Percentiles rank a stretch among this genome's conserved stretches.
These are phyloP conservation scores for Chloromonas sp. DNA, from an alignment of 163 green algal genomes.

Conservation along the genomic window DNA sequence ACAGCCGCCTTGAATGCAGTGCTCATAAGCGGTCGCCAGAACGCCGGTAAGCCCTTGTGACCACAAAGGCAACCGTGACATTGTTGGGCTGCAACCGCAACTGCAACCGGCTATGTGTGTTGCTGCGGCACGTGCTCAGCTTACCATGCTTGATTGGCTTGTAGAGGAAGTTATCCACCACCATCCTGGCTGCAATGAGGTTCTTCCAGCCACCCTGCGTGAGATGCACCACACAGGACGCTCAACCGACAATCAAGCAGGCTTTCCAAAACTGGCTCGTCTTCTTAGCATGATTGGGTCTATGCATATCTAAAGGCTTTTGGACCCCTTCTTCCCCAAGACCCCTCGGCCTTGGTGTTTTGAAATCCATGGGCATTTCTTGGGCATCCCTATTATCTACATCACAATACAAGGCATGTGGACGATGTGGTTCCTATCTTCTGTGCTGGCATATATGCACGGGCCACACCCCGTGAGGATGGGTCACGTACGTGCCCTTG, in stretches of 20 bases:
- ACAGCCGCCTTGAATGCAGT: background rate
- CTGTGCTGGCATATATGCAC: too few species aligned
- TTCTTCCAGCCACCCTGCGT: conserved; percentile 26
- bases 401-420: background rate
- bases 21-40: background rate
- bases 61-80: background rate
- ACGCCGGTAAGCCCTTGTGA: background rate
- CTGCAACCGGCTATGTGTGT: background rate
- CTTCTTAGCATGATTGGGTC: too few species aligned
- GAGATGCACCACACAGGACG: background rate
- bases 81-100: background rate
- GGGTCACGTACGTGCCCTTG: too few species aligned
- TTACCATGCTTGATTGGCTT: conserved; percentile 1
- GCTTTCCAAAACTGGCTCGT: too few species aligned
- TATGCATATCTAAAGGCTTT: too few species aligned
- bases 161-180: conserved; percentile 8
- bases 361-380: background rate
- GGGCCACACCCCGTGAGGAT: too few species aligned
- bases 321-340: too few species aligned
- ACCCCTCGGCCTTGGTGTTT: background rate
- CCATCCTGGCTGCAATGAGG: conserved; percentile 20
- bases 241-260: background rate
- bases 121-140: background rate
- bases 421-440: too few species aligned
- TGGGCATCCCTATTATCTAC: background rate